phyloP scores from a whole-genome alignment of 2,329 filamentous ascomycete genomes.

The Botrytis squamosa region DNA sequence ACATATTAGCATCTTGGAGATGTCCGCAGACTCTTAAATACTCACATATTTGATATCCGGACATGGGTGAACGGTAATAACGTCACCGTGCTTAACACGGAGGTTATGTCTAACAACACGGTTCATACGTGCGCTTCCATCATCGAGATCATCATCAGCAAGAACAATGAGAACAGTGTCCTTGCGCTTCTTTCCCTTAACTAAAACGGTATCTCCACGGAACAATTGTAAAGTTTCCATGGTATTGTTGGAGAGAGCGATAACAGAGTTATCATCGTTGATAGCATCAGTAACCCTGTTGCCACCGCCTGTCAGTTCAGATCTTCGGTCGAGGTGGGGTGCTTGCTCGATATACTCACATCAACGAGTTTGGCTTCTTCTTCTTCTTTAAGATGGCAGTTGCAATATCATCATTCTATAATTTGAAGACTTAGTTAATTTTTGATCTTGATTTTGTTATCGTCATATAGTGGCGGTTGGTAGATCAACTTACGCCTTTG shows the following conservation, averaged over 20 bases:
- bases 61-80: conserved; percentile 95
- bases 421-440: conserved; percentile 43
- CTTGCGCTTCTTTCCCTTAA: conserved; percentile 99
- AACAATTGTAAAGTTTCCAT: conserved; percentile 99
- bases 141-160: conserved; percentile 95
- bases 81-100: conserved; percentile 96
- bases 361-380: conserved; percentile 99
- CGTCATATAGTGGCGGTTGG: conserved; percentile 33
- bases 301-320: conserved; percentile 38
- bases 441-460: conserved; percentile 25
- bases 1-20: conserved; percentile 31
- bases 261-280: conserved; percentile 99
- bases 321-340: conserved; percentile 27
- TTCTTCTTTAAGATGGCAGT: conserved; percentile 99
- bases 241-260: conserved; percentile 95
- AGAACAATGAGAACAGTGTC: conserved; percentile 97
- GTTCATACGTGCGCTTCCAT: conserved; percentile 96
- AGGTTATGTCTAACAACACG: conserved; percentile 98
- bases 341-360: conserved; percentile 58
- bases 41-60: conserved; percentile 99
- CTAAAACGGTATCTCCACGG: conserved; percentile 95
- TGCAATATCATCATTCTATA: conserved; percentile 80
- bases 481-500: conserved; percentile 64
- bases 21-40: conserved; percentile 33
- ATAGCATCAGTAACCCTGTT: conserved; percentile 91